A percentile compares a stretch with the other conserved stretches of the same genome.
Evolutionary conservation across 257 asterid genomes (phyloP).

Genomic region (Mitragyna speciosa): DNA sequence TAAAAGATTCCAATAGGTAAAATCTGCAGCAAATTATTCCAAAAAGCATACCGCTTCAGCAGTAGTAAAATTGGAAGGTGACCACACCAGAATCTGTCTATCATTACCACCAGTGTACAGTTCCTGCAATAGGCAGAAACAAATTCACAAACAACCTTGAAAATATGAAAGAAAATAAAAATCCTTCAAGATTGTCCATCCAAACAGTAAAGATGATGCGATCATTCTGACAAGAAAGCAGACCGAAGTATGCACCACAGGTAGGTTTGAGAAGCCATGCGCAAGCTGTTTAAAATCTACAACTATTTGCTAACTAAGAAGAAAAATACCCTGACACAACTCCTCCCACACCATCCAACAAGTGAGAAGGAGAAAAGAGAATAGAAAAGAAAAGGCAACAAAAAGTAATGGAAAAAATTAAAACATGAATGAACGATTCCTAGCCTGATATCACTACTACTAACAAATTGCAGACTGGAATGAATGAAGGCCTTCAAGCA

Average conservation of each 20-base stretch:
- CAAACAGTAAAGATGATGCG: not conserved
- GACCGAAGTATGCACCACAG: not conserved
- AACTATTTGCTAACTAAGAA: not conserved
- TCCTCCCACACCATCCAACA: not conserved
- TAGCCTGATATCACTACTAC: no score
- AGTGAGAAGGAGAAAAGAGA: no score
- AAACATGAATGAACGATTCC: no score
- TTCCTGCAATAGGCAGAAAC: constrained; percentile 48
- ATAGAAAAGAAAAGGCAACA: no score
- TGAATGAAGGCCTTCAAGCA: not conserved
- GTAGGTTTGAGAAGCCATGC: not conserved
- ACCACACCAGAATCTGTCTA: constrained; percentile 89
- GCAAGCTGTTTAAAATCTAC: not conserved
- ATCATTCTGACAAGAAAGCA: not conserved
- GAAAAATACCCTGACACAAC: not conserved
- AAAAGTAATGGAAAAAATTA: not conserved
- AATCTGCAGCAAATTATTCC: not conserved
- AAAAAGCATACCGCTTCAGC: constrained; percentile 52
- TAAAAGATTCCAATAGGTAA: not conserved
- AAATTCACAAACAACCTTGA: constrained; percentile 3
- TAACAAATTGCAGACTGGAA: no score
- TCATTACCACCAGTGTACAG: constrained; percentile 79
- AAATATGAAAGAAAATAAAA: not conserved
- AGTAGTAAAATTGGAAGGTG: constrained; percentile 51
- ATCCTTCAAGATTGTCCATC: not conserved